Conservation (phyloP, 306 rosid species). For the Nissolia schottii region DNA sequence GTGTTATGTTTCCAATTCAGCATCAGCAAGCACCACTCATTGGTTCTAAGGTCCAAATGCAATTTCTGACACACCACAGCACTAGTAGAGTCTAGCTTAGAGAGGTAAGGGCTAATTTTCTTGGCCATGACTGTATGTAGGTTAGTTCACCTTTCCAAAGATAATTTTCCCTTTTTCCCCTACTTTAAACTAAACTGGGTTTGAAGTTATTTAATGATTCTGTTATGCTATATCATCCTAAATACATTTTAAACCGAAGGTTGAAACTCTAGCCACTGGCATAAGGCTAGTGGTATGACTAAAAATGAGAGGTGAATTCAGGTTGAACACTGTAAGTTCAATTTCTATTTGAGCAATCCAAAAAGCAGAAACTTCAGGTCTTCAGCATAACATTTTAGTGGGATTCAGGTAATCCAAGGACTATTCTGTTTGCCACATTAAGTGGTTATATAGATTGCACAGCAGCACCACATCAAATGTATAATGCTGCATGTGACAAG, state of each 20-base stretch:
- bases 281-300: not conserved
- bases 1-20: not conserved
- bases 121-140: not conserved
- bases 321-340: not conserved
- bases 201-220: not conserved
- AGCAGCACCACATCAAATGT: not conserved
- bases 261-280: not conserved
- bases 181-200: not conserved
- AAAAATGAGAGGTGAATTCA: not conserved
- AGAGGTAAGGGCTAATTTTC: not conserved
- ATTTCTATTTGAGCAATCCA: not conserved
- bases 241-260: not conserved
- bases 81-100: not conserved
- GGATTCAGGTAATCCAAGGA: not conserved
- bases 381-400: not conserved
- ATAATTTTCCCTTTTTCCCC: not conserved
- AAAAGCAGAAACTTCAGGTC: not conserved
- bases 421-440: conserved; percentile 13
- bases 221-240: not conserved
- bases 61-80: not conserved
- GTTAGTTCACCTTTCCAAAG: not conserved
- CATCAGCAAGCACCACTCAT: conserved; percentile 8
- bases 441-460: not conserved
- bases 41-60: not conserved
- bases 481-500: conserved; percentile 18